Conservation (phyloP, 2,329 filamentous ascomycete genomes). For the Fusarium mangiferae region DNA sequence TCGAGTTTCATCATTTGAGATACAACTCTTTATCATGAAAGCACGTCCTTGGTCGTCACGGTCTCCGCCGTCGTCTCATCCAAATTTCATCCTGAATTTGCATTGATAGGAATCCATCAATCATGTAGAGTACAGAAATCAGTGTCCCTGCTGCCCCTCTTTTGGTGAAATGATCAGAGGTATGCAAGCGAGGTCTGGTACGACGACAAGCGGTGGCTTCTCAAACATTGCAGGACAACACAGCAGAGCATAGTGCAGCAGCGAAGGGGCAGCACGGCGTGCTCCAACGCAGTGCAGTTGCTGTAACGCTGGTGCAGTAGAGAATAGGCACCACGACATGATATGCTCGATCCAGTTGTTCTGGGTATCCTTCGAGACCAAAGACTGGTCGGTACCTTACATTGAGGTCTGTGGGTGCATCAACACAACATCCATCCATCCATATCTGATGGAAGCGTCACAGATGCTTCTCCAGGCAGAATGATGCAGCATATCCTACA, state of each 20-base stretch:
- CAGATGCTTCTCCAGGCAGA: slow-evolving; percentile 22
- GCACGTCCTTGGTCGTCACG: slow-evolving; percentile 19
- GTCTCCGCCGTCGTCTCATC: slow-evolving; percentile 29
- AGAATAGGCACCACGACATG: slow-evolving; percentile 29
- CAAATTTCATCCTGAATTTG: slow-evolving; percentile 29
- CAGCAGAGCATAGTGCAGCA: slow-evolving; percentile 33
- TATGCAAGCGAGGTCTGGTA: slow-evolving; percentile 34
- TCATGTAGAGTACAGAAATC: slow-evolving; percentile 12
- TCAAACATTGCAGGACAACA: slow-evolving; percentile 35
- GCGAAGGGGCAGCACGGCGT: slow-evolving; percentile 10
- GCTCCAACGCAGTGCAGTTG: slow-evolving; percentile 20
- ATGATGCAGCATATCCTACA: slow-evolving; percentile 13
- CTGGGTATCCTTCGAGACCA: slow-evolving; percentile 5
- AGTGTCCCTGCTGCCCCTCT: slow-evolving; percentile 33
- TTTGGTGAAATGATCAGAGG: slow-evolving; percentile 37
- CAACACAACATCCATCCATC: slow-evolving; percentile 25
- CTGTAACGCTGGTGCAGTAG: slow-evolving; percentile 31
- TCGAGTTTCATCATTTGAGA: slow-evolving; percentile 17
- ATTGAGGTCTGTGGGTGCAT: slow-evolving; percentile 32
- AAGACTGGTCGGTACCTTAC: slow-evolving; percentile 41
- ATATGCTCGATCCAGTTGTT: slow-evolving; percentile 34
- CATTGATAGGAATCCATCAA: slow-evolving; percentile 32
- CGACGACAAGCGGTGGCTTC: slow-evolving; percentile 28
- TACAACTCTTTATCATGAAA: slow-evolving; percentile 20
- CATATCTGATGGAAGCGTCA: slow-evolving; percentile 23